Base-by-base conservation (phyloP, 2,329 filamentous ascomycete genomes). In the Neurospora sp. region DNA sequence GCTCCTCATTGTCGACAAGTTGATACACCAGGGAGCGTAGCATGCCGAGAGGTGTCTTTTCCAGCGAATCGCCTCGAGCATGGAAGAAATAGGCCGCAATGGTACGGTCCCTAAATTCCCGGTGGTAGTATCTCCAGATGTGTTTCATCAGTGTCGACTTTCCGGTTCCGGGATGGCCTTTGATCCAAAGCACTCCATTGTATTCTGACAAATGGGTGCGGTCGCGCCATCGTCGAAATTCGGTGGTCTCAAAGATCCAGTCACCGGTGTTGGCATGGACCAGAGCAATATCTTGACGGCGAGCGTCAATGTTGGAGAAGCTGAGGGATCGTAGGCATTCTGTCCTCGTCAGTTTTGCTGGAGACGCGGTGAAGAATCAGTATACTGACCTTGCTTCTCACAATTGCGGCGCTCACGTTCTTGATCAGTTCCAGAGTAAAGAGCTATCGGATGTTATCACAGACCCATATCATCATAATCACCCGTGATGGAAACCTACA, bases 191-290 rank as follows among this genome's bases (percentile, higher is more conserved):
- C 11, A 75, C 69, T 7, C 73, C 72, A 11, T 70, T 39, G 40
- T 74, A 70, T 11, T 67, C 1, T 33, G 3, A 3, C 2, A 62
- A 8, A 17, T 76, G 71, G 1, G 66, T 67, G 1, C 70, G 42
- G 46, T 82, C 74, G 9, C 79, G 75, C 83, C 83, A 85, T 19
- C 72, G 70, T 4, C 72, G n/a, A 67, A 82, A 84, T 8, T 76
- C 69, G 1, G 76, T 66, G 8, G 78, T 76, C 0, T 74, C 68
- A 1, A 83, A 74, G 0, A 84, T 69, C 83, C 82, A 85, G 66
- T 74, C 62, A 58, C 82, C 84, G 2, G 82, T 85, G 19, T 76
- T 75, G 0, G 36, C 19, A 28, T 43, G 17, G 8, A n/a, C 40
- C 1, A 1, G 7, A 1, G 0, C 15, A 0, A 43, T 43, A 8